Percentiles rank a stretch among this genome's conserved stretches.
These are phyloP conservation scores for Xylariaceae sp. DNA, from an alignment of 2,329 filamentous ascomycete species.

Conservation along the genomic window DNA sequence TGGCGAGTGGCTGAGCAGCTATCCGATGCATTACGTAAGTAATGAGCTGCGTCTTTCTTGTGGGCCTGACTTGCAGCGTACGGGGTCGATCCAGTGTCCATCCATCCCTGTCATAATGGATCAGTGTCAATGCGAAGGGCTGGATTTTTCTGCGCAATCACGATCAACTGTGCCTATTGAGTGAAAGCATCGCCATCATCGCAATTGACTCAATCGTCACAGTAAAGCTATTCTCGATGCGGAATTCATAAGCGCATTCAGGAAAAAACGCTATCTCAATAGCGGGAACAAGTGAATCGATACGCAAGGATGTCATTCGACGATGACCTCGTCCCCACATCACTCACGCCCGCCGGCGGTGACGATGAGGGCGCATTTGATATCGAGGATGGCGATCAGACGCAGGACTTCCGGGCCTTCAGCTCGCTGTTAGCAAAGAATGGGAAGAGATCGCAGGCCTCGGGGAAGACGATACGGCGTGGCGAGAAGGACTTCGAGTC, in stretches of 20 bases:
- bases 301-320: slow-evolving; percentile 26
- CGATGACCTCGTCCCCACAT: slow-evolving; percentile 21
- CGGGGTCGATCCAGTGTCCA: neutral
- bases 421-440: slow-evolving; percentile 43
- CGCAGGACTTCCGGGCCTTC: slow-evolving; percentile 78
- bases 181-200: neutral
- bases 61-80: neutral
- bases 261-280: neutral
- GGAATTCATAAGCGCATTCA: neutral
- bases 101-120: neutral
- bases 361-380: slow-evolving; percentile 22
- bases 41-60: neutral
- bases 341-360: slow-evolving; percentile 17
- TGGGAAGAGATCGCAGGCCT: slow-evolving; percentile 27
- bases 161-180: neutral
- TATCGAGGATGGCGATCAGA: slow-evolving; percentile 22
- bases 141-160: neutral
- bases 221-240: neutral
- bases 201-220: neutral
- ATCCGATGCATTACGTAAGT: neutral
- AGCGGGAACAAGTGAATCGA: neutral
- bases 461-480: slow-evolving; percentile 69
- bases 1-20: neutral
- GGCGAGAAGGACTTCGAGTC: slow-evolving; percentile 97
- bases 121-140: neutral